A percentile compares a stretch with the other conserved stretches of the same genome.
Evolutionary conservation across 129 eudicot species (phyloP).

Genomic region (Pittosporum tobira): DNA sequence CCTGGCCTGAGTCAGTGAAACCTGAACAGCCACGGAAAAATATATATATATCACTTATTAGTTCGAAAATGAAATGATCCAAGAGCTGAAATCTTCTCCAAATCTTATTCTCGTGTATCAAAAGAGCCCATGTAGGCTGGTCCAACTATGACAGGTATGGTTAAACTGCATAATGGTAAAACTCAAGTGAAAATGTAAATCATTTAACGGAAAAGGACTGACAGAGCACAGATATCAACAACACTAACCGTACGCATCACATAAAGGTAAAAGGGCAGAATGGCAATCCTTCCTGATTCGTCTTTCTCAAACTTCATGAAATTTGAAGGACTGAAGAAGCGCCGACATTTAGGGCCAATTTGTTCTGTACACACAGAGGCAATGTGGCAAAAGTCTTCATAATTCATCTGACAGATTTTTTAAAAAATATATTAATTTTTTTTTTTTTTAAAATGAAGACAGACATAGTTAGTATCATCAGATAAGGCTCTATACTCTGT

Average conservation of each 20-base stretch:
- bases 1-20: slow-evolving; percentile 96
- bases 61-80: not conserved
- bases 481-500: not conserved
- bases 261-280: slow-evolving; percentile 90
- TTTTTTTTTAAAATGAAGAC: too few relatives aligned
- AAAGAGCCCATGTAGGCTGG: not conserved
- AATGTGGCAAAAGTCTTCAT: slow-evolving; percentile 99
- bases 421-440: too few relatives aligned
- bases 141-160: not conserved
- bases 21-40: slow-evolving; percentile 39
- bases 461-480: slow-evolving; percentile 14
- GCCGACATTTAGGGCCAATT: slow-evolving; percentile 94
- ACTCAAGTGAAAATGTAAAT: not conserved
- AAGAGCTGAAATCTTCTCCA: not conserved
- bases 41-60: not conserved
- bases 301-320: slow-evolving; percentile 99
- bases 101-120: not conserved
- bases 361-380: slow-evolving; percentile 98
- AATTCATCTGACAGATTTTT: too few relatives aligned
- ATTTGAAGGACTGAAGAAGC: slow-evolving; percentile 97
- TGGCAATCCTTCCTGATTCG: slow-evolving; percentile 94
- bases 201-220: not conserved
- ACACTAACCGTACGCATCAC: slow-evolving; percentile 95
- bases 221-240: slow-evolving; percentile 9
- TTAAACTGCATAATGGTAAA: not conserved